Evolutionary conservation across 805 yeast species (phyloP), one percentile per base, ranked within the genome.

Genomic region (Nakazawaea laoshanensis): DNA sequence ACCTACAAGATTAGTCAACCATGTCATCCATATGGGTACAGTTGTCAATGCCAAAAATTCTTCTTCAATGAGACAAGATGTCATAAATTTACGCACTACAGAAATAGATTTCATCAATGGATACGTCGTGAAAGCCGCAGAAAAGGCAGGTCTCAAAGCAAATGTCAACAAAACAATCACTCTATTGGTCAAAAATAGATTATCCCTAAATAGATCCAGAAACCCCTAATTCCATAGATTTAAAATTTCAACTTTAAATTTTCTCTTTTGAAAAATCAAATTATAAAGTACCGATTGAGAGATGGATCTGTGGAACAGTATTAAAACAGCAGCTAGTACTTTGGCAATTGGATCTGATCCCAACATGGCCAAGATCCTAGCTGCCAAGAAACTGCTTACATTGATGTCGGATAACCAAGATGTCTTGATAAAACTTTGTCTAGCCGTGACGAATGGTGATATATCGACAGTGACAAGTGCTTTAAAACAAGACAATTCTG

Each of bases 21-120:
- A 44, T 25, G 50, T 50, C 3, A 28, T 49, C 10, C 39, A 51
- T 10, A 35, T 45, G 27, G 61, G 61, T 4, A 44, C 47, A 19
- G 36, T 32, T 2, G 22, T 51, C 13, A 52, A 53, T 33, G 20
- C 21, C 26, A 50, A 64, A 25, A 89, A 87, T 48, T 65, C 72
- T 29, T 67, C 82, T 7, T 74, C 84, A 11, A 81, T 80, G 88
- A 59, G 82, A 30, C 74, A 72, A 37, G 97, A 89, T 45, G 57
- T 74, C 12, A 46, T 62, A 29, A 50, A 56, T 41, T 56, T 69
- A 38, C 67, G 71, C 43, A 66, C 63, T 11, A 83, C 92, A 0
- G 98, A 89, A 49, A 71, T 89, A 14, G 82, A 78, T 39, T 81
- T 70, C 50, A 77, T 89, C 38, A 92, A 88, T 50, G 96, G 96